Percentiles rank a stretch among this genome's conserved stretches.
Conservation (phyloP, 2,329 filamentous ascomycete species). For the Colletotrichum chlorophyti region DNA sequence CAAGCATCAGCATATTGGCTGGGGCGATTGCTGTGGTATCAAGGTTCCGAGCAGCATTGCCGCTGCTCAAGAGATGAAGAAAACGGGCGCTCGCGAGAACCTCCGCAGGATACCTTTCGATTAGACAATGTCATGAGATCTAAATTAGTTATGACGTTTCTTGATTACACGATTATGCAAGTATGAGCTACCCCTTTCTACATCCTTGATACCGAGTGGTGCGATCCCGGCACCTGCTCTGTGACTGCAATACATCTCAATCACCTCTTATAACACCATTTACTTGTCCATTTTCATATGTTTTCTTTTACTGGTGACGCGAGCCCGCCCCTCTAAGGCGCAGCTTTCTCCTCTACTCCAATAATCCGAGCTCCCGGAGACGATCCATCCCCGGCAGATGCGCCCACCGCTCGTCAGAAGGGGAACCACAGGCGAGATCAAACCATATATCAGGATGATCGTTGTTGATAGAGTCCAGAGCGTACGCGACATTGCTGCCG, state of each 20-base stretch:
- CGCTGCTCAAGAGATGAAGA: conserved; percentile 87
- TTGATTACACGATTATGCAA: conserved; percentile 1
- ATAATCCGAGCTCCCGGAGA: conserved; percentile 19
- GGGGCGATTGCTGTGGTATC: conserved; percentile 98
- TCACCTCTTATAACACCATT: background rate
- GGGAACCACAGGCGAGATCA: conserved; percentile 44
- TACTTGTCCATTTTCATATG: background rate
- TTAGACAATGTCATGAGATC: conserved; percentile 46
- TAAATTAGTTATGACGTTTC: background rate
- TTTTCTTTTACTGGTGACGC: background rate
- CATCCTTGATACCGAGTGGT: too few relatives aligned
- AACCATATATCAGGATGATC: conserved; percentile 41
- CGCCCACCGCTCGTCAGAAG: conserved; percentile 34
- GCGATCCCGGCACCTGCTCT: too few relatives aligned
- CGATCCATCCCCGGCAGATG: conserved; percentile 20
- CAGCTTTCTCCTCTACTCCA: too few relatives aligned
- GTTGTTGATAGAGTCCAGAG: conserved; percentile 37
- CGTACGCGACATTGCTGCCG: conserved; percentile 38
- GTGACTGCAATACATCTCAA: background rate
- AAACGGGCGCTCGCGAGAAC: conserved; percentile 65
- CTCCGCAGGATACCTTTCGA: conserved; percentile 84
- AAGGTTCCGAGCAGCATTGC: conserved; percentile 95
- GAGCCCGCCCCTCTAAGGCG: too few relatives aligned
- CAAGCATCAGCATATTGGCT: conserved; percentile 74
- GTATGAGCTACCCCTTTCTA: background rate